phyloP scores from a whole-genome alignment of 2,329 filamentous ascomycete genomes.

The Ophiocordyceps camponoti-rufipedis region DNA sequence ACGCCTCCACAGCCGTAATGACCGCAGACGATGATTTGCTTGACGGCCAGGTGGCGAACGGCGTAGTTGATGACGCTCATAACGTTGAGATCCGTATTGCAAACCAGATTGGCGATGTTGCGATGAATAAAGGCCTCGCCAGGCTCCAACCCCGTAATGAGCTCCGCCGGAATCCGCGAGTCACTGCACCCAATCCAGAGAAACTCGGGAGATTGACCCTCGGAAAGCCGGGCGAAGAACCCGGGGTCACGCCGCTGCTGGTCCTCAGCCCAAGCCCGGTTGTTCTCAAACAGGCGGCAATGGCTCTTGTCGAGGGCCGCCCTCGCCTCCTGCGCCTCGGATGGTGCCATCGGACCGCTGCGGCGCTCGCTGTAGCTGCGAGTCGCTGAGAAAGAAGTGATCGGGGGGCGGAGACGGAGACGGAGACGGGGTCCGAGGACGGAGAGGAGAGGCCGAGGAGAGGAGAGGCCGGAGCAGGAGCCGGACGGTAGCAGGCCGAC shows the following conservation, averaged over 20 bases:
- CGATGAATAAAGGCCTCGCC: constrained; percentile 88
- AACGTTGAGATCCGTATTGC: constrained; percentile 61
- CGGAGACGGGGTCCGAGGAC: background rate
- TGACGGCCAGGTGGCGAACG: constrained; percentile 61
- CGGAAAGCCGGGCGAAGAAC: constrained; percentile 45
- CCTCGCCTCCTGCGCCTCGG: no score
- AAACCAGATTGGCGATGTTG: constrained; percentile 83
- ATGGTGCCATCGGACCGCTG: no score
- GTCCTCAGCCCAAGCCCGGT: constrained; percentile 44
- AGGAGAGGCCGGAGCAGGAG: no score
- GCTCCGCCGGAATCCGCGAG: constrained; percentile 79
- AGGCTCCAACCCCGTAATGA: constrained; percentile 65
- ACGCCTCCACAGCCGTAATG: constrained; percentile 66
- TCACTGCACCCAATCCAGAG: constrained; percentile 87
- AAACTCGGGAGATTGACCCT: constrained; percentile 52
- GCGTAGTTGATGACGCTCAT: constrained; percentile 77
- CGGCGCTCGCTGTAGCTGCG: no score
- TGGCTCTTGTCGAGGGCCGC: constrained; percentile 31
- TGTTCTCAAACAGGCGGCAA: constrained; percentile 51
- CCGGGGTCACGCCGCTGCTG: constrained; percentile 39
- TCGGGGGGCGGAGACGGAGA: background rate
- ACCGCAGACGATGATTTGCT: constrained; percentile 64
- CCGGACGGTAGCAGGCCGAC: no score
- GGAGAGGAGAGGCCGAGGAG: no score
- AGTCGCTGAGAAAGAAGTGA: no score